Evolutionary conservation across 179 eudicot genomes (phyloP), one percentile per base, ranked within the genome.

Genomic region (Sideroxylon spinosum): DNA sequence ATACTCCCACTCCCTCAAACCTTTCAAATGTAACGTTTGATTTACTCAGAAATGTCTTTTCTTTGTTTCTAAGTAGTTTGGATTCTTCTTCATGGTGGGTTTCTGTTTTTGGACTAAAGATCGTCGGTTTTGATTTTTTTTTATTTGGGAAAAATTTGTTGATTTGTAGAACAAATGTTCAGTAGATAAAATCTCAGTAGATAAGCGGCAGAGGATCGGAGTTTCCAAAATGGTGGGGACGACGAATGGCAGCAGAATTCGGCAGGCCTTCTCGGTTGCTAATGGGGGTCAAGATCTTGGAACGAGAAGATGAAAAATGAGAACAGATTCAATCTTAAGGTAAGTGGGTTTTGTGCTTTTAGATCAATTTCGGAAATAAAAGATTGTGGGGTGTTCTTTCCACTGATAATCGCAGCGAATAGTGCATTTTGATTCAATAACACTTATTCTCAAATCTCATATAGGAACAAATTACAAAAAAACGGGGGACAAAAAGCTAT

Each of bases 301-400:
- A 89, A 79, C 71, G 98, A 93, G 85, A 92, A 88, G 89, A 85
- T 93, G 88, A 93, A 81, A 79, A 71, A 87, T 76, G 93, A 93
- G 87, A 93, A 89, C 82, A 95, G 87, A 81, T 95, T 86, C 79
- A 85, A 88, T 77, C 87, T 84, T 76, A 95, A 95, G 94, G 98
- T 93, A 73, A 28, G 74, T 67, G n/a, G 71, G 25, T 68, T 70
- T 62, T 75, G 64, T 19, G 25, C 44, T 62, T 71, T 22, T 22
- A 52, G 9, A 13, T 62, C 22, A 11, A 13, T 71, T 44, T n/a
- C 14, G 62, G 29, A 56, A 63, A 25, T 55, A 57, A 52, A 32
- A n/a, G 12, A 23, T 17, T 55, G 26, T 23, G 20, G 49, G 62
- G 10, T 25, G 17, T 23, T 26, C 4, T 55, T 53, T 17, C n/a